phyloP scores from a whole-genome alignment of 1,284 basidiomycete species.

The Apiotrichum veenhuisii region DNA sequence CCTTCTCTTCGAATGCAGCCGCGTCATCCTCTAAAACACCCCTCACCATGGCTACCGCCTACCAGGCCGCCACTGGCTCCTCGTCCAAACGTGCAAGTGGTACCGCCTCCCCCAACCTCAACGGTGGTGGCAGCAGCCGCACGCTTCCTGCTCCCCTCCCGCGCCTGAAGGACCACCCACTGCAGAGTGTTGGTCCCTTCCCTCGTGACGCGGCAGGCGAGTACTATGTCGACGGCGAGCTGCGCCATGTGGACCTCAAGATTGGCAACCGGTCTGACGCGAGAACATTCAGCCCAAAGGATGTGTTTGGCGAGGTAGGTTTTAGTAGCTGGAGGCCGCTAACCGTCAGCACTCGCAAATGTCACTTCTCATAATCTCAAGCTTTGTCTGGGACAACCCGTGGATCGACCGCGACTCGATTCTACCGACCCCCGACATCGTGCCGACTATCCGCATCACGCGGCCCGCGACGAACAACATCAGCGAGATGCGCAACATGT shows the following conservation, averaged over 20 bases:
- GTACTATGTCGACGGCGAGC: constrained; percentile 42
- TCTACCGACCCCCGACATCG: constrained; percentile 25
- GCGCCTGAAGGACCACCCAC: constrained; percentile 25
- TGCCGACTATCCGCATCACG: constrained; percentile 34
- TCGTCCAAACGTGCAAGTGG: neutral
- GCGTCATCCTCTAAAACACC: neutral
- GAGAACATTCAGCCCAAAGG: constrained; percentile 25
- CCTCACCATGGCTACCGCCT: neutral
- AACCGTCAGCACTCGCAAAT: constrained; percentile 34
- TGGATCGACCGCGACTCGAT: constrained; percentile 32
- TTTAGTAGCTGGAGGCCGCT: neutral
- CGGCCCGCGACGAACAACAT: constrained; percentile 1
- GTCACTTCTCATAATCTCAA: constrained; percentile 34
- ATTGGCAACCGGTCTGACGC: constrained; percentile 24
- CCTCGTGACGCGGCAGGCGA: constrained; percentile 42
- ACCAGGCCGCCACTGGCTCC: neutral
- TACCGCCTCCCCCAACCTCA: neutral
- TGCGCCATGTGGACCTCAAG: constrained; percentile 31
- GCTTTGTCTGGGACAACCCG: constrained; percentile 36
- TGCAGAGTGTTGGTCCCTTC: constrained; percentile 28
- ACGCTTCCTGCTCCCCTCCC: neutral
- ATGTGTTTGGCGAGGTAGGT: constrained; percentile 38
- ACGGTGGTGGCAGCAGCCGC: neutral
- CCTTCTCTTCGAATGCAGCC: neutral
- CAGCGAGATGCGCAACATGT: neutral